Conservation (phyloP, 116 monocot genomes). For the Dioscorea cayenensis region DNA sequence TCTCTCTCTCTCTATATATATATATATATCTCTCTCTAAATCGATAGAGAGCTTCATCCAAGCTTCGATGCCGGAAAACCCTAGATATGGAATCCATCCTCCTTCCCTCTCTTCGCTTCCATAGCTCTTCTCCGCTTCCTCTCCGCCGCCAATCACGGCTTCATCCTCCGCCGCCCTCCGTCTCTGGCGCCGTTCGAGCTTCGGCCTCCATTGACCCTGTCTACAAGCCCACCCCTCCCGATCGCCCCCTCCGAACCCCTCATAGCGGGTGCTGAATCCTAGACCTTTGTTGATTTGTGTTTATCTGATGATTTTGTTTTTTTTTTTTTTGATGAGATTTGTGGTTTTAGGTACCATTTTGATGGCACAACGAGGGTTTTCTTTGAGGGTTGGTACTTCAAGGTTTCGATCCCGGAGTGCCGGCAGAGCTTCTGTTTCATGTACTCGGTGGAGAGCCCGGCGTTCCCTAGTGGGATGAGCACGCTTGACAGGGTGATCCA, state of each 20-base stretch:
- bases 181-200: not conserved
- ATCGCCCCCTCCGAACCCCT: slow-evolving; percentile 56
- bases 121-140: not conserved
- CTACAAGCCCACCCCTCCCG: slow-evolving; percentile 43
- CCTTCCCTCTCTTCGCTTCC: not conserved
- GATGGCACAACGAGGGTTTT: slow-evolving; percentile 67
- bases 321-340: not conserved
- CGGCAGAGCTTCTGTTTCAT: slow-evolving; percentile 94
- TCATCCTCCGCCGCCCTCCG: not conserved
- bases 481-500: slow-evolving; percentile 36
- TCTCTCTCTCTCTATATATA: no score
- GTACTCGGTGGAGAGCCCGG: slow-evolving; percentile 93
- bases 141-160: not conserved
- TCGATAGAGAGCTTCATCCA: no score
- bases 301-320: not conserved
- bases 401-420: slow-evolving; percentile 76
- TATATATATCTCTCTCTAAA: no score
- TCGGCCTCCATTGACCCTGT: slow-evolving; percentile 18
- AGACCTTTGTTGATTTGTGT: not conserved
- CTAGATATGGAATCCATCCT: not conserved
- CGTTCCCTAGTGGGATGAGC: slow-evolving; percentile 64
- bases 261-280: slow-evolving; percentile 49
- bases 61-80: not conserved
- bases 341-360: slow-evolving; percentile 68
- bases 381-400: slow-evolving; percentile 98